Evolutionary conservation across 345 rosid species (phyloP).

Genomic region (Eucalyptus dawsonii): DNA sequence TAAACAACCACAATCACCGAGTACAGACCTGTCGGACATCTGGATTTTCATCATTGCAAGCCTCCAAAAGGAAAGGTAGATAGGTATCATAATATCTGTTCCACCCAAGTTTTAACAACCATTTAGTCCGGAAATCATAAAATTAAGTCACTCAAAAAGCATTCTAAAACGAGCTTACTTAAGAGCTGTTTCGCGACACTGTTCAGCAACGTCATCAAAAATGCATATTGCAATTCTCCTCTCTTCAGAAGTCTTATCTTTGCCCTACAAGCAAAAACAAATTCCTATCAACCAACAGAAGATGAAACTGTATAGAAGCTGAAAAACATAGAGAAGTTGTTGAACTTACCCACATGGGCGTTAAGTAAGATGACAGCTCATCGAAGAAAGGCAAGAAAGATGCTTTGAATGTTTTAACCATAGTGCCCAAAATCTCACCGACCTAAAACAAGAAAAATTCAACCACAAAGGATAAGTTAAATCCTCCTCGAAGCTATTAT

Average conservation of each 20-base stretch:
- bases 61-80: slow-evolving; percentile 97
- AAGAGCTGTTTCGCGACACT: slow-evolving; percentile 86
- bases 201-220: slow-evolving; percentile 98
- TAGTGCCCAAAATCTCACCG: slow-evolving; percentile 96
- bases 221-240: slow-evolving; percentile 99
- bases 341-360: slow-evolving; percentile 99
- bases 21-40: slow-evolving; percentile 90
- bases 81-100: slow-evolving; percentile 87
- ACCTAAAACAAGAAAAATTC: slow-evolving; percentile 31
- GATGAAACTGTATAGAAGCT: not conserved
- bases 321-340: not conserved
- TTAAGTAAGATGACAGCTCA: slow-evolving; percentile 84
- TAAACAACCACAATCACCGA: not conserved
- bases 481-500: not conserved
- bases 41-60: slow-evolving; percentile 86
- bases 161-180: slow-evolving; percentile 36
- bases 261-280: slow-evolving; percentile 43
- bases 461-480: not conserved
- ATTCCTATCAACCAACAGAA: not conserved
- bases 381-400: slow-evolving; percentile 93
- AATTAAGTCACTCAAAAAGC: not conserved
- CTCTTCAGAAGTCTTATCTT: slow-evolving; percentile 97
- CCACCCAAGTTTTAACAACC: not conserved
- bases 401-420: slow-evolving; percentile 89
- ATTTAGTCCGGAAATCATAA: not conserved